These are phyloP conservation scores for Rubia occidens DNA, from an alignment of 305 asterid species.

Conservation along the genomic window DNA sequence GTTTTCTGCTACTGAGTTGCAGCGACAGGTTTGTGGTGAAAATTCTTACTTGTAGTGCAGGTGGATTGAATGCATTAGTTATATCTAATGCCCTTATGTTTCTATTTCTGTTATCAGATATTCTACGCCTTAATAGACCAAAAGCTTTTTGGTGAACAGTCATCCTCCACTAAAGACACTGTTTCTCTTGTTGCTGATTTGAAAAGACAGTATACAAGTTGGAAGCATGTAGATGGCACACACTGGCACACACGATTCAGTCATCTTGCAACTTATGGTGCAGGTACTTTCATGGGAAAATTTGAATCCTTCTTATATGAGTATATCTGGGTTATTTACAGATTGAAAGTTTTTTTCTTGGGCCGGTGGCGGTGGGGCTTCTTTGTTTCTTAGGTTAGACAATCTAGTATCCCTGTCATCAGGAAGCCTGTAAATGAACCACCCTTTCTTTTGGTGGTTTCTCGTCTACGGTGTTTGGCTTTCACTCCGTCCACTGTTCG, in stretches of 20 bases:
- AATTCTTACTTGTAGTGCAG: slow-evolving; percentile 14
- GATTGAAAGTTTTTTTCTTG: too few species aligned
- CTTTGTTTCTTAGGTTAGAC: background rate
- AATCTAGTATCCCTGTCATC: too few species aligned
- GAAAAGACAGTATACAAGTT: slow-evolving; percentile 66
- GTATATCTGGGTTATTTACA: background rate
- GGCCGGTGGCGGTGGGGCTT: too few species aligned
- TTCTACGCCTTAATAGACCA: slow-evolving; percentile 81
- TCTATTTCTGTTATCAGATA: slow-evolving; percentile 44
- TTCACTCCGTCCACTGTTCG: too few species aligned
- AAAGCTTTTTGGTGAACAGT: slow-evolving; percentile 53
- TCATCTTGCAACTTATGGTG: slow-evolving; percentile 88
- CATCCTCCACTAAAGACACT: slow-evolving; percentile 46
- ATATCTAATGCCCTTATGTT: slow-evolving; percentile 13
- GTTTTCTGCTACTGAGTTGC: slow-evolving; percentile 94
- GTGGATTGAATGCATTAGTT: slow-evolving; percentile 1
- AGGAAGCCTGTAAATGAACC: too few species aligned
- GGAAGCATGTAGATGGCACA: slow-evolving; percentile 85
- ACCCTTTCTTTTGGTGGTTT: too few species aligned
- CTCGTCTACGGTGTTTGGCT: too few species aligned
- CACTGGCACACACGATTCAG: slow-evolving; percentile 90
- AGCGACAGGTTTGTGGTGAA: slow-evolving; percentile 64
- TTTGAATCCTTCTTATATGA: background rate
- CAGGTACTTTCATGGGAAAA: slow-evolving; percentile 44
- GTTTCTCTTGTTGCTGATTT: slow-evolving; percentile 57